phyloP scores from a whole-genome alignment of 2,329 filamentous ascomycete genomes.

The Arachnopeziza araneosa region DNA sequence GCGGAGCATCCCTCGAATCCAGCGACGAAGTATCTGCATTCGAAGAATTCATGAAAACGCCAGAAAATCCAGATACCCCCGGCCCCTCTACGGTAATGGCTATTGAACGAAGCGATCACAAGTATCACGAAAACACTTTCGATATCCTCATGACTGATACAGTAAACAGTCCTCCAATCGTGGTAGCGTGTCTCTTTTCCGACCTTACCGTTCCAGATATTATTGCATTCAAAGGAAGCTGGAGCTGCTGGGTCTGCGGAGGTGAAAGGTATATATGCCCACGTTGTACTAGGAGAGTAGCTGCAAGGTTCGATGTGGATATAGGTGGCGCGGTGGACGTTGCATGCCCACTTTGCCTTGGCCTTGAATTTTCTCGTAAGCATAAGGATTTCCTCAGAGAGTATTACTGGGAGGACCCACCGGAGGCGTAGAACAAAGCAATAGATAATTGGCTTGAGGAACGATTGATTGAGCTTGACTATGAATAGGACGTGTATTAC shows the following conservation, averaged over 20 bases:
- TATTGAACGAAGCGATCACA: background rate
- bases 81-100: background rate
- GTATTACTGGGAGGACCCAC: background rate
- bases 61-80: background rate
- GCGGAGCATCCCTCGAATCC: background rate
- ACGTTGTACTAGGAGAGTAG: background rate
- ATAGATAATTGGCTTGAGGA: background rate
- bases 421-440: background rate
- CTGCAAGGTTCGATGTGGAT: background rate
- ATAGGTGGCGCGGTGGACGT: background rate
- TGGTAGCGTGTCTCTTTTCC: background rate
- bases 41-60: background rate
- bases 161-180: background rate
- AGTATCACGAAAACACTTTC: background rate
- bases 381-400: background rate
- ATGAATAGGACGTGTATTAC: background rate
- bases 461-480: background rate
- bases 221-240: background rate
- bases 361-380: background rate
- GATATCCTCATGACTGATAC: background rate
- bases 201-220: background rate
- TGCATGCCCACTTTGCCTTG: background rate
- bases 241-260: background rate
- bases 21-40: background rate
- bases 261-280: background rate